Percentiles rank a stretch among this genome's conserved stretches.
Evolutionary conservation across 441 rosid species (phyloP).

Genomic region (Biscutella auriculata): DNA sequence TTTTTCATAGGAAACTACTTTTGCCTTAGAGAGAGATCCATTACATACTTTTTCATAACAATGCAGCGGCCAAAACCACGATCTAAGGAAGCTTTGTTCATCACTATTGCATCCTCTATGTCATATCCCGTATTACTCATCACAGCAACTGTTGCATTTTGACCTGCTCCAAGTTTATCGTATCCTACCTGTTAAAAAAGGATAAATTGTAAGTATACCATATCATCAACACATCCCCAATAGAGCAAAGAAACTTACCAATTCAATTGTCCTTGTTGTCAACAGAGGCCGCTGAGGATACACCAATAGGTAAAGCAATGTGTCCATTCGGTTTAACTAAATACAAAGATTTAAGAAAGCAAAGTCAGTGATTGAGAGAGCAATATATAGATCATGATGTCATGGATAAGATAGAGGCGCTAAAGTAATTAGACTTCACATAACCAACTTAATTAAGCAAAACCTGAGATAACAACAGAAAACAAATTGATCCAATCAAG

Average conservation of each 20-base stretch:
- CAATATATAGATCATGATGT: background rate
- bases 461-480: background rate
- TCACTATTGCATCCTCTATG: conserved; percentile 96
- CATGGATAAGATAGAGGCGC: background rate
- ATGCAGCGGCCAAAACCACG: conserved; percentile 99
- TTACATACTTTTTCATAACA: conserved; percentile 71
- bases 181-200: conserved; percentile 67
- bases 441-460: conserved; percentile 5
- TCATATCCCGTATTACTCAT: conserved; percentile 97
- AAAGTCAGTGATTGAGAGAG: conserved; percentile 7
- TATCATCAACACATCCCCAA: background rate
- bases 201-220: conserved; percentile 14
- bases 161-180: conserved; percentile 99
- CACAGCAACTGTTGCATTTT: conserved; percentile 98
- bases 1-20: background rate
- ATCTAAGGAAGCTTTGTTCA: conserved; percentile 93
- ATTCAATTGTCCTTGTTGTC: conserved; percentile 85
- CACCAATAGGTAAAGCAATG: conserved; percentile 80
- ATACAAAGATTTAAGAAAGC: background rate
- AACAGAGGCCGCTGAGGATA: conserved; percentile 91
- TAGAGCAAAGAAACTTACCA: conserved; percentile 35
- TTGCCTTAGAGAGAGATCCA: background rate
- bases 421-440: background rate
- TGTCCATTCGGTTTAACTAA: conserved; percentile 76
- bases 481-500: background rate